Percentiles rank a stretch among this genome's conserved stretches.
Evolutionary conservation across 495 filamentous ascomycete genomes (phyloP).

Genomic region (Oidiodendron maius): DNA sequence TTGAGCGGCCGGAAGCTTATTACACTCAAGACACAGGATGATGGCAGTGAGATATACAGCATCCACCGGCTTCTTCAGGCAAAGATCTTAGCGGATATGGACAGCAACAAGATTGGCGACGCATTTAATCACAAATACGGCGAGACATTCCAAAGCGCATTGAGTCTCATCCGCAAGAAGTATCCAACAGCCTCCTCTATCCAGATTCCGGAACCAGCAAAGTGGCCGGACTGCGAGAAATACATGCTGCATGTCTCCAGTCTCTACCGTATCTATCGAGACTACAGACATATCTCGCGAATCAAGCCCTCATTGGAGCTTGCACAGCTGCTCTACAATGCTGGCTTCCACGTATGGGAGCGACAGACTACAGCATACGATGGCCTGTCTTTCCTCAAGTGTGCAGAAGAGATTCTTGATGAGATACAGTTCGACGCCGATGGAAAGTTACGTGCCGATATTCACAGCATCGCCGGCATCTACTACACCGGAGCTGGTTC

Average conservation of each 20-base stretch:
- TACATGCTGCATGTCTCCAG: constrained; percentile 18
- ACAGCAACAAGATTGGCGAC: too few species aligned
- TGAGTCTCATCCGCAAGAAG: constrained; percentile 9
- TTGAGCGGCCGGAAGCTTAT: neutral
- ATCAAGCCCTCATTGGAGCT: neutral
- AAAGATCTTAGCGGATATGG: neutral
- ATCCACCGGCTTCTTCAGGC: constrained; percentile 4
- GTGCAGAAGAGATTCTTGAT: neutral
- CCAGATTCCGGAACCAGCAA: constrained; percentile 17
- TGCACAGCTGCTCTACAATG: neutral
- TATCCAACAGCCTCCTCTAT: constrained; percentile 11
- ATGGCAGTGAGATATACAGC: neutral
- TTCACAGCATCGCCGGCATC: neutral
- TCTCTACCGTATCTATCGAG: constrained; percentile 4
- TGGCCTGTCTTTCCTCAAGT: neutral
- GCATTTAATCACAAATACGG: too few species aligned
- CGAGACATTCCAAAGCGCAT: constrained; percentile 13
- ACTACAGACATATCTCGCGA: neutral
- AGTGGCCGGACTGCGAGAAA: constrained; percentile 9
- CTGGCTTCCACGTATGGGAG: neutral
- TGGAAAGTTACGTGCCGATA: neutral
- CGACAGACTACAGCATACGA: neutral
- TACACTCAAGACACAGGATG: neutral
- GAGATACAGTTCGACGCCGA: neutral
- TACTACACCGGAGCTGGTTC: neutral